These are phyloP conservation scores for Piper betle DNA, from an alignment of 164 flowering plant species.

Conservation along the genomic window DNA sequence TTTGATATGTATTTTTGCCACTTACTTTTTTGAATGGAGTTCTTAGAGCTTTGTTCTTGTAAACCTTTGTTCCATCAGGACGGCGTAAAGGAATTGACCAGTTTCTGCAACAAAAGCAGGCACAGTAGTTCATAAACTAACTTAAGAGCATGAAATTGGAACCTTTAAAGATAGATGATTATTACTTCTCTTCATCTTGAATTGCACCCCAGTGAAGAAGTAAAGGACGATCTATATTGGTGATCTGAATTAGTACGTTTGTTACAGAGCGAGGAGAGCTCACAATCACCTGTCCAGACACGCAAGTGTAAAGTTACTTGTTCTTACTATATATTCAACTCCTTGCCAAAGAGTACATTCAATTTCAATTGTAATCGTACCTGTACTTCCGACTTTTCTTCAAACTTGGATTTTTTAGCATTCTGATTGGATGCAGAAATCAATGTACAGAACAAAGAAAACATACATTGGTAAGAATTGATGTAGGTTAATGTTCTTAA, in stretches of 20 bases:
- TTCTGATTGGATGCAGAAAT: slow-evolving; percentile 27
- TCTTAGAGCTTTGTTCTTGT: slow-evolving; percentile 78
- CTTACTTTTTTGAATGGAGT: slow-evolving; percentile 70
- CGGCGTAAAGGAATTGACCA: slow-evolving; percentile 74
- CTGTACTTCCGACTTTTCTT: slow-evolving; percentile 60
- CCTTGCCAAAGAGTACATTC: background rate
- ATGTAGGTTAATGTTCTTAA: background rate
- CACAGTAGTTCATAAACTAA: background rate
- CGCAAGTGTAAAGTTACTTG: slow-evolving; percentile 1
- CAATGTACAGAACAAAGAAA: background rate
- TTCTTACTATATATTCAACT: background rate
- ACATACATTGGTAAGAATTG: background rate
- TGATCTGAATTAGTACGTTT: slow-evolving; percentile 46
- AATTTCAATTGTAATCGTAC: slow-evolving; percentile 19
- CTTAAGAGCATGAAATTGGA: too few species aligned
- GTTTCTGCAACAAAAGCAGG: slow-evolving; percentile 23
- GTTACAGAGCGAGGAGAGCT: slow-evolving; percentile 24
- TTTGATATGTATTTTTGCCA: background rate
- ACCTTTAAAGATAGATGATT: background rate
- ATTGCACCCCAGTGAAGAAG: slow-evolving; percentile 93
- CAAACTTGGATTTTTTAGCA: slow-evolving; percentile 56
- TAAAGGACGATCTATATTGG: slow-evolving; percentile 44
- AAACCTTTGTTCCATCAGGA: slow-evolving; percentile 63
- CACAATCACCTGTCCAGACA: slow-evolving; percentile 49
- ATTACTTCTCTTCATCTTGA: slow-evolving; percentile 36